These are phyloP conservation scores for Sclerotinia glacialis DNA, from an alignment of 2,329 filamentous ascomycete species.

Conservation along the genomic window DNA sequence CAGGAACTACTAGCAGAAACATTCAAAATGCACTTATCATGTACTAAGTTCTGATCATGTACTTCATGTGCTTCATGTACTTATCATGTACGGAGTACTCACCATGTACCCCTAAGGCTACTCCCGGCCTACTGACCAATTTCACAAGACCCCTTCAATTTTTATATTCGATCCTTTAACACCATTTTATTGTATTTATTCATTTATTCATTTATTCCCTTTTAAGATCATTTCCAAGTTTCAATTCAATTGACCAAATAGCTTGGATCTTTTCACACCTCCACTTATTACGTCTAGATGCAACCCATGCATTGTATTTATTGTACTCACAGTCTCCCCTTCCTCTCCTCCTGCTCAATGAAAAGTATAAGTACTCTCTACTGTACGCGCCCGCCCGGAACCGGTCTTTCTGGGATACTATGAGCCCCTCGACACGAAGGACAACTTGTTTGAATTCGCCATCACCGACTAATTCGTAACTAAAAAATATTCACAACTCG, in stretches of 20 bases:
- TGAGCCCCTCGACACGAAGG: slow-evolving; percentile 13
- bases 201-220: too few species aligned
- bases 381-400: slow-evolving; percentile 8
- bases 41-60: too few species aligned
- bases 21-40: neutral
- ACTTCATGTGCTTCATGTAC: too few species aligned
- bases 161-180: too few species aligned
- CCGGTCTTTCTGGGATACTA: slow-evolving; percentile 6
- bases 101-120: neutral
- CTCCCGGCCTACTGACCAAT: neutral
- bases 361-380: slow-evolving; percentile 18
- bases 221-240: neutral
- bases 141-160: neutral
- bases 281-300: slow-evolving; percentile 18
- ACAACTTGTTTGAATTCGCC: slow-evolving; percentile 3
- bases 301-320: slow-evolving; percentile 19
- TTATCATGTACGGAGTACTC: neutral
- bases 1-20: too few species aligned
- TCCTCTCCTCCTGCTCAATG: slow-evolving; percentile 11
- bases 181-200: neutral
- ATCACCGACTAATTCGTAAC: neutral
- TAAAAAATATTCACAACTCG: neutral
- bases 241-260: slow-evolving; percentile 6
- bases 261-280: slow-evolving; percentile 11
- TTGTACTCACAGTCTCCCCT: slow-evolving; percentile 11